Conservation (phyloP, 2,329 filamentous ascomycete genomes). For the Aphanocladium album region DNA sequence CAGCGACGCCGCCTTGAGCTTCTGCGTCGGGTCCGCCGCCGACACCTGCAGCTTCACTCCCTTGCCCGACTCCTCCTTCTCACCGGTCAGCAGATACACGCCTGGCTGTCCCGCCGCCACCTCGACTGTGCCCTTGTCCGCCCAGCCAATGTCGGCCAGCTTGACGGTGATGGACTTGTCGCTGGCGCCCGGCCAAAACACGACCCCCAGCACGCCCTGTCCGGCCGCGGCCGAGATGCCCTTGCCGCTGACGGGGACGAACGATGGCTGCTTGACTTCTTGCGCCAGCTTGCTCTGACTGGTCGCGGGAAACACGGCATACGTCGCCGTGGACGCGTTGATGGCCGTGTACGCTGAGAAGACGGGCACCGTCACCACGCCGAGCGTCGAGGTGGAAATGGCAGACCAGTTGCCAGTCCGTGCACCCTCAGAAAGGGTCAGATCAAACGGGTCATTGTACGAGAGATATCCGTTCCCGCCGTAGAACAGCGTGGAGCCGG, state of each 20-base stretch:
- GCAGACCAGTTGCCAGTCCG: slow-evolving; percentile 21
- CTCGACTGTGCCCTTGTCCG: slow-evolving; percentile 14
- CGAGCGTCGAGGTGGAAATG: slow-evolving; percentile 19
- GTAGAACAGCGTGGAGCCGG: slow-evolving; percentile 16
- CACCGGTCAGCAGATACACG: slow-evolving; percentile 15
- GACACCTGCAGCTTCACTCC: slow-evolving; percentile 13
- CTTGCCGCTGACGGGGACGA: slow-evolving; percentile 13
- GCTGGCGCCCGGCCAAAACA: slow-evolving; percentile 22
- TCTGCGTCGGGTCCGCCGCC: slow-evolving; percentile 20
- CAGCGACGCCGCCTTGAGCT: slow-evolving; percentile 11
- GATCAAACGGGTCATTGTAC: slow-evolving; percentile 17
- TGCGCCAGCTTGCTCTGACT: slow-evolving; percentile 9
- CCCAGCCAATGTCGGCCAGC: slow-evolving; percentile 17
- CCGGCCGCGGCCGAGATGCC: slow-evolving; percentile 18
- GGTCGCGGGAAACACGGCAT: slow-evolving; percentile 18
- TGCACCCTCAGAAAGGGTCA: slow-evolving; percentile 17
- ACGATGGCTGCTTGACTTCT: slow-evolving; percentile 15
- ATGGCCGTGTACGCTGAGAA: slow-evolving; percentile 20
- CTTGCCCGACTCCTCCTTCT: slow-evolving; percentile 3
- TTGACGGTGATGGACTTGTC: slow-evolving; percentile 14
- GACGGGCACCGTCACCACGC: slow-evolving; percentile 15
- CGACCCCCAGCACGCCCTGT: slow-evolving; percentile 15
- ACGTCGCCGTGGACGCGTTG: slow-evolving; percentile 15
- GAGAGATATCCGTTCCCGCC: slow-evolving; percentile 20
- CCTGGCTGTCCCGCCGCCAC: slow-evolving; percentile 17